Conservation (phyloP, 495 filamentous ascomycete genomes). For the Penicillium coffeae region DNA sequence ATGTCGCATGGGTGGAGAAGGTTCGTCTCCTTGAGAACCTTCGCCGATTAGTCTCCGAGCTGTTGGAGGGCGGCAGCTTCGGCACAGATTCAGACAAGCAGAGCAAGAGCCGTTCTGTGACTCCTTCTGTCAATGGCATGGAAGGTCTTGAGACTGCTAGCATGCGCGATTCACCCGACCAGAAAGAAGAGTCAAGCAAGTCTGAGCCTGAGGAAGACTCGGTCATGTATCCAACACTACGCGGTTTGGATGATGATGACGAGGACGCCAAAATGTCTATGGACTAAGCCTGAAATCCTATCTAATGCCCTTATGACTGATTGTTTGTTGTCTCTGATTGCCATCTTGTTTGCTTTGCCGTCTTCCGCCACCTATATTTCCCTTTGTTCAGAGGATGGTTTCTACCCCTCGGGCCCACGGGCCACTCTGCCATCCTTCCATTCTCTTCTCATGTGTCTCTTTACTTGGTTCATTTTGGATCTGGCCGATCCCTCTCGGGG, state of each 20-base stretch:
- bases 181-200: slow-evolving; percentile 22
- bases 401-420: background rate
- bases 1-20: slow-evolving; percentile 81
- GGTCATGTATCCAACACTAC: slow-evolving; percentile 47
- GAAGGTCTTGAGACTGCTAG: slow-evolving; percentile 34
- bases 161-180: slow-evolving; percentile 14
- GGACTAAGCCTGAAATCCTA: slow-evolving; percentile 13
- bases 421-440: background rate
- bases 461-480: slow-evolving; percentile 2
- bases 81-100: slow-evolving; percentile 33
- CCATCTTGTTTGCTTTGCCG: background rate
- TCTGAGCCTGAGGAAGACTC: slow-evolving; percentile 20
- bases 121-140: slow-evolving; percentile 36
- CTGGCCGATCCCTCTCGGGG: too few species aligned
- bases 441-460: slow-evolving; percentile 4
- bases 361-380: background rate
- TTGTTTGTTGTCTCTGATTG: slow-evolving; percentile 6
- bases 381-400: background rate
- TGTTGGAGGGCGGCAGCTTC: slow-evolving; percentile 62
- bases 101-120: slow-evolving; percentile 6
- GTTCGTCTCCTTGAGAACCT: slow-evolving; percentile 75
- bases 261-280: slow-evolving; percentile 39
- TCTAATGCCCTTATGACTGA: slow-evolving; percentile 27
- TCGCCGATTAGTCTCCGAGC: slow-evolving; percentile 60
- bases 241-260: slow-evolving; percentile 42